Percentiles rank a stretch among this genome's conserved stretches.
phyloP scores from a whole-genome alignment of 208 protist species.

The Acanthamoeba castellanii region DNA sequence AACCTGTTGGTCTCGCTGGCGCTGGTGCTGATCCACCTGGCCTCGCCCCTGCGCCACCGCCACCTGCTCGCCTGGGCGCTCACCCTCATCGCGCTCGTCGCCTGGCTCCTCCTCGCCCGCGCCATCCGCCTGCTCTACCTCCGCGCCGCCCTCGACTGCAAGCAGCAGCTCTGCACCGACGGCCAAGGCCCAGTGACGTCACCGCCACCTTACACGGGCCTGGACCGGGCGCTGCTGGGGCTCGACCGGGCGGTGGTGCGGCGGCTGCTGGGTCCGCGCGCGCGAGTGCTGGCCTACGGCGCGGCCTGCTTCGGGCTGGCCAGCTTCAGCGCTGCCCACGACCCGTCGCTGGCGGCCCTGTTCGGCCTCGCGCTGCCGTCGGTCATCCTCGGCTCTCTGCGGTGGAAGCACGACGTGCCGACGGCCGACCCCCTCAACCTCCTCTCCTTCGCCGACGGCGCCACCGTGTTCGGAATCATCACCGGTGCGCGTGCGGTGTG shows the following conservation, averaged over 20 bases:
- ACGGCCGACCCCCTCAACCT: background rate
- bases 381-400: background rate
- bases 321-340: background rate
- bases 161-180: background rate
- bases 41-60: background rate
- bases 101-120: background rate
- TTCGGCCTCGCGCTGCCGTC: background rate
- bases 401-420: constrained; percentile 1
- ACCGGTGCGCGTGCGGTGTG: background rate
- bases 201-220: background rate
- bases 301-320: background rate
- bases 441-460: constrained; percentile 18
- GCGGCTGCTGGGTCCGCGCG: background rate
- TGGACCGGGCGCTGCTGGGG: background rate
- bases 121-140: background rate
- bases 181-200: background rate
- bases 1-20: background rate
- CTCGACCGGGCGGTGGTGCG: background rate
- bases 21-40: background rate
- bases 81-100: background rate
- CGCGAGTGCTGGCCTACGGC: background rate
- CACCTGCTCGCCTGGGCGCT: background rate
- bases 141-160: background rate
- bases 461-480: constrained; percentile 16
- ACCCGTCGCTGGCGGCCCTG: constrained; percentile 5